A percentile compares a stretch with the other conserved stretches of the same genome.
These are phyloP conservation scores for Neoascochyta sp. DNA, from an alignment of 2,329 filamentous ascomycete species.

Conservation along the genomic window DNA sequence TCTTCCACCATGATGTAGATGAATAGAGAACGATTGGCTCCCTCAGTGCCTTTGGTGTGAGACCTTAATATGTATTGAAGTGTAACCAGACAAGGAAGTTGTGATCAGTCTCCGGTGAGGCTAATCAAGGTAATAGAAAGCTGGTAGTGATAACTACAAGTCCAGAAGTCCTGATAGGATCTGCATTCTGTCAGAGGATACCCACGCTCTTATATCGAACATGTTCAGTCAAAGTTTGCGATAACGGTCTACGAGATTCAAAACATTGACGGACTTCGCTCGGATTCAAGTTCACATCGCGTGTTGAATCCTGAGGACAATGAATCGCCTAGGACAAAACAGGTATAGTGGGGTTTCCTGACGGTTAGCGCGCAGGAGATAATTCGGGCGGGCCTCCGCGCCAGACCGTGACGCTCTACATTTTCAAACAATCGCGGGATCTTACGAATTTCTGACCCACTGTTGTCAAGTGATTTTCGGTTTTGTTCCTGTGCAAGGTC, in stretches of 20 bases:
- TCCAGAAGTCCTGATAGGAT: slow-evolving; percentile 2
- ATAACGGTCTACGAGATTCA: slow-evolving; percentile 2
- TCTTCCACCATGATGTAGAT: slow-evolving; percentile 20
- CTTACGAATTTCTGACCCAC: slow-evolving; percentile 6
- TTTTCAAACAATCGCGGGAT: slow-evolving; percentile 3
- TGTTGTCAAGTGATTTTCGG: slow-evolving; percentile 3
- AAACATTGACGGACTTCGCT: slow-evolving; percentile 10
- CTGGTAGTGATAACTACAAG: slow-evolving; percentile 2
- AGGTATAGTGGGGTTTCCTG: too few species aligned
- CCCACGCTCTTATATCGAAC: slow-evolving; percentile 5
- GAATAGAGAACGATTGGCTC: not conserved
- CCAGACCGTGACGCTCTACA: slow-evolving; percentile 4
- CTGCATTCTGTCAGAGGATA: slow-evolving; percentile 2
- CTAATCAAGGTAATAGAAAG: slow-evolving; percentile 3
- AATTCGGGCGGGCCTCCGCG: slow-evolving; percentile 3
- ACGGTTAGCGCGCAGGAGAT: slow-evolving; percentile 5
- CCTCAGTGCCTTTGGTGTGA: too few species aligned
- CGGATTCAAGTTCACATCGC: slow-evolving; percentile 6
- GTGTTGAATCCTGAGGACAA: slow-evolving; percentile 5
- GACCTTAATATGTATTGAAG: too few species aligned
- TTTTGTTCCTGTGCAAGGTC: too few species aligned
- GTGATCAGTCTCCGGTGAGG: too few species aligned
- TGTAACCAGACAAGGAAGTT: too few species aligned
- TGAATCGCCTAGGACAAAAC: too few species aligned
- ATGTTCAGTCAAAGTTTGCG: slow-evolving; percentile 5